phyloP scores from a whole-genome alignment of 2,329 filamentous ascomycete species.

The Daldinia sp. region DNA sequence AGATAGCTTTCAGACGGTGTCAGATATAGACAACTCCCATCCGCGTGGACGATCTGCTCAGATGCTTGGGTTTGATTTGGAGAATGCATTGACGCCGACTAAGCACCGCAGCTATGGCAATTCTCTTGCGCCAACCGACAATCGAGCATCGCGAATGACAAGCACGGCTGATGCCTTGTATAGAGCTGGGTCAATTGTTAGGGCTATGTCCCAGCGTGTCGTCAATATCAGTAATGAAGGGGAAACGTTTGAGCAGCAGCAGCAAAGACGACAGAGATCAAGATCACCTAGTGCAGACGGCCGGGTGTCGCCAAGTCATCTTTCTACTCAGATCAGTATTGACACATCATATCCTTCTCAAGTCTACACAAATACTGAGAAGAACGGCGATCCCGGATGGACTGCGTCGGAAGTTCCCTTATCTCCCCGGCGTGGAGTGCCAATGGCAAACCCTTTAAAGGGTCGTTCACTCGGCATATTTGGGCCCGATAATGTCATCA shows the following conservation, averaged over 20 bases:
- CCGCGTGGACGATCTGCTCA: conserved; percentile 54
- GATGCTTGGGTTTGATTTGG: conserved; percentile 65
- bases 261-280: conserved; percentile 67
- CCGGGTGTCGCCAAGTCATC: conserved; percentile 57
- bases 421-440: conserved; percentile 47
- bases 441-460: conserved; percentile 77
- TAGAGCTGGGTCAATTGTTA: conserved; percentile 77
- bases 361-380: conserved; percentile 56
- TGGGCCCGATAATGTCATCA: conserved; percentile 76
- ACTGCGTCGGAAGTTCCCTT: conserved; percentile 44
- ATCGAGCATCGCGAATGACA: conserved; percentile 67
- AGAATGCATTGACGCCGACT: conserved; percentile 62
- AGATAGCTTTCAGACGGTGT: conserved; percentile 66
- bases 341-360: conserved; percentile 64
- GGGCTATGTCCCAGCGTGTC: conserved; percentile 93
- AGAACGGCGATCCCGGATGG: conserved; percentile 49
- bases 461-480: conserved; percentile 90
- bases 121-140: conserved; percentile 61
- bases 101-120: conserved; percentile 66
- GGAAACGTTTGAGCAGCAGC: conserved; percentile 79
- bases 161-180: conserved; percentile 71
- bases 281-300: conserved; percentile 62
- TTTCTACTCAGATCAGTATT: conserved; percentile 52
- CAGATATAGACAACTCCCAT: conserved; percentile 59
- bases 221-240: conserved; percentile 96